Base-by-base conservation (phyloP, 163 green algal genomes). In the Chloroidium sp. region DNA sequence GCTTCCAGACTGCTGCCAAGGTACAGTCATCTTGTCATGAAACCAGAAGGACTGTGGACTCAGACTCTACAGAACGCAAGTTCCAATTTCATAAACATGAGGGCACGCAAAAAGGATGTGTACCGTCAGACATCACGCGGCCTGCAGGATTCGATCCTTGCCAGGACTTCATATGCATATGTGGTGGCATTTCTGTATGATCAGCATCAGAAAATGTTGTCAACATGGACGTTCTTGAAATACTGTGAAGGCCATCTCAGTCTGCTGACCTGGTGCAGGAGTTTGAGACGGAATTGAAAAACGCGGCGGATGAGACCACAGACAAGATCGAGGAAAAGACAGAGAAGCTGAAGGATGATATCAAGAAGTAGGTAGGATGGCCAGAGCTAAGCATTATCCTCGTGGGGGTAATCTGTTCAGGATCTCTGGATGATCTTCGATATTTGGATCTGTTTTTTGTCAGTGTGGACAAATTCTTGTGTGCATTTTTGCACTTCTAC, bases 1-100 rank as follows among this genome's bases (percentile, higher is more conserved):
- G 87, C 83, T 96, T 98, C 81, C 92, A 98, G 85, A 90, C 86
- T 0, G 94, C 94, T 62, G 94, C 94, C 14, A 95, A 97, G 87
- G 93, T 88, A n/a, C 12, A 74, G 67, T 74, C 36, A 36, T 36
- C 36, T 74, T 74, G 67, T 12, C 67, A n/a, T 74, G 67, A n/a
- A 74, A 12, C 8, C 12, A 12, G 67, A n/a, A 74, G 8, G 67
- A 36, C 14, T 10, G 4, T 84, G 4, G 36, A 80, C 62, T 4
- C 36, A 36, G 36, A 36, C 36, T 36, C 69, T 74, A 82, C 69
- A 67, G 36, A 60, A 59, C 61, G 69, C 57, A 8, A 79, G 1
- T 13, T 77, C 10, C 10, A 6, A 72, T 72, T 6, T 72, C 6
- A 72, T 72, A 72, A 72, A 72, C 6, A 72, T 72, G 67, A 72